Evolutionary conservation across 2,329 filamentous ascomycete genomes (phyloP).

Genomic region (Ophiocordyceps camponoti-saundersi): DNA sequence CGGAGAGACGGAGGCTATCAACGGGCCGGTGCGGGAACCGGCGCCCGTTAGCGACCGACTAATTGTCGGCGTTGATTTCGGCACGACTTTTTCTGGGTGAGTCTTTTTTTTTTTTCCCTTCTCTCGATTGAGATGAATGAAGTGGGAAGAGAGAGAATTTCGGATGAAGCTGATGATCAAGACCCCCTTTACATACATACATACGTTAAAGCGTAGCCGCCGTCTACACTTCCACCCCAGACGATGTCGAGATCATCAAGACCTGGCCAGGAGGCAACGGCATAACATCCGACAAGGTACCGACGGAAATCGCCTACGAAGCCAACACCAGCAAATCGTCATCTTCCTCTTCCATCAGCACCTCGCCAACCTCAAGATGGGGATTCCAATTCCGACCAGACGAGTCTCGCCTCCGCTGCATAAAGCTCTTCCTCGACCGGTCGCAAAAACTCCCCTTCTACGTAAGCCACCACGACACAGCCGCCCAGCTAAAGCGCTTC

Average conservation of each 20-base stretch:
- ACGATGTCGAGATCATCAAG: slow-evolving; percentile 73
- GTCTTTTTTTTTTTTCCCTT: slow-evolving; percentile 12
- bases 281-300: slow-evolving; percentile 78
- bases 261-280: slow-evolving; percentile 72
- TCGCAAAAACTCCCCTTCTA: slow-evolving; percentile 70
- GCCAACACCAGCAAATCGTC: slow-evolving; percentile 8
- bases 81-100: slow-evolving; percentile 68
- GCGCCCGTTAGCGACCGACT: slow-evolving; percentile 41
- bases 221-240: slow-evolving; percentile 58
- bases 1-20: slow-evolving; percentile 38
- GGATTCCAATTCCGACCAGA: slow-evolving; percentile 71
- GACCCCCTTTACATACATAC: no score
- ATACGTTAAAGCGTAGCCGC: slow-evolving; percentile 52
- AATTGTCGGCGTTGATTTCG: slow-evolving; percentile 69
- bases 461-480: slow-evolving; percentile 61
- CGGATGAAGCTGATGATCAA: no score
- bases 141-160: no score
- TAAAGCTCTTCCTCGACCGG: slow-evolving; percentile 71
- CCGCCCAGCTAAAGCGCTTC: slow-evolving; percentile 55
- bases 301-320: slow-evolving; percentile 58
- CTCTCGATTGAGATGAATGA: no score
- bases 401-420: slow-evolving; percentile 59
- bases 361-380: slow-evolving; percentile 47
- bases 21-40: slow-evolving; percentile 41
- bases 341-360: slow-evolving; percentile 23